Base-by-base conservation (phyloP, 345 rosid genomes). In the Barbarea vulgaris region DNA sequence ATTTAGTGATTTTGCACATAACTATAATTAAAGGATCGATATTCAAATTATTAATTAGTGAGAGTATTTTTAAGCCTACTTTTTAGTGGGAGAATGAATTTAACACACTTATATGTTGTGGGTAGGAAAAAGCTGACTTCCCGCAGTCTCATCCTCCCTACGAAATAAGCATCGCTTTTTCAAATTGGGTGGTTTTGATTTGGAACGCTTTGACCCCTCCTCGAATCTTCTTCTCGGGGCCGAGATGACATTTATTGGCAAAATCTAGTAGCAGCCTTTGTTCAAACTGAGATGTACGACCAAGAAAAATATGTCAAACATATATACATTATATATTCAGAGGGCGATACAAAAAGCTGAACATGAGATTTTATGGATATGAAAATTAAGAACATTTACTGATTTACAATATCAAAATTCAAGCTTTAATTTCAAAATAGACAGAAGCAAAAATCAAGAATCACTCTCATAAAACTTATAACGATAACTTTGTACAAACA, bases 141-240 rank as follows among this genome's bases (percentile, higher is more conserved):
- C n/a, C n/a, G n/a, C n/a, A n/a, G n/a, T n/a, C n/a, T n/a, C n/a
- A n/a, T n/a, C n/a, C n/a, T n/a, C n/a, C n/a, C n/a, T 87, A 89
- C 58, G 80, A 83, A 92, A 95, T 86, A 92, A 89, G 78, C 98
- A 92, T 56, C 85, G 51, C 91, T 92, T 77, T 90, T 87, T 80
- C 79, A 92, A 61, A 22, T 82, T 10, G 97, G 97, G 76, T 95
- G 99, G 24, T n/a, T n/a, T n/a, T 83, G 21, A 92, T 84, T 83
- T 92, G 92, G 74, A 92, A 90, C 36, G 87, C 83, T 71, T 76
- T 74, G 72, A 95, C 54, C 12, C 99, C 98, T 62, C 55, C 69
- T 46, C 97, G 93, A 65, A 92, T 90, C 87, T 92, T 92, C 72
- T 67, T 87, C 2, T 86, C 93, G 2, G 96, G 86, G 64, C 90